Base-by-base conservation (phyloP, 2,329 filamentous ascomycete genomes). In the Stemphylium lycopersici region DNA sequence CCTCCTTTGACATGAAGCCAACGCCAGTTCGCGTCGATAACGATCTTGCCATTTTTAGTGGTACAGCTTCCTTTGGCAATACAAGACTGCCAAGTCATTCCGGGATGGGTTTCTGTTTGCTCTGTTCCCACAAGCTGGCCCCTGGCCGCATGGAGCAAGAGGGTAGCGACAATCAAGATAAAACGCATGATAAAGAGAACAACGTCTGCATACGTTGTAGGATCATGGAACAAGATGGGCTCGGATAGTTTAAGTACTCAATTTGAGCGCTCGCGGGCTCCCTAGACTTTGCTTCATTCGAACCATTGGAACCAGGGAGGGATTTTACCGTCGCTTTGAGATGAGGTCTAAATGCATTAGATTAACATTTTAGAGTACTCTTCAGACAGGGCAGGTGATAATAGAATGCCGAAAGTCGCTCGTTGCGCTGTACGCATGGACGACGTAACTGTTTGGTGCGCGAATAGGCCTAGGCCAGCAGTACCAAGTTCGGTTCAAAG, bases 1-100 rank as follows among this genome's bases (percentile, higher is more conserved):
- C 60, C 76, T 37, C 60, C 66, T 44, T 69, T 75, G 20, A 68
- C 67, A 65, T 81, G 78, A 15, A 78, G 66, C 79, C 78, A 81
- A 50, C 79, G 77, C 78, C 79, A 81, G 67, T 80, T 80, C 41
- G 76, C 69, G 49, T 79, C 77, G 11, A 80, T 67, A 6, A 74
- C 71, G 37, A 78, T 61, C 33, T 73, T 63, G 16, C 69, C 74
- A 26, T 67, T 65, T 32, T 73, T 62, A 12, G 58, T 70, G 12
- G 66, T 69, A 48, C 76, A 78, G 50, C 67, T 69, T n/a, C 54
- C 73, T 36, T 69, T 71, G 3, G 68, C 65, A 11, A 74, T 75
- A 52, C 76, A 78, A 24, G 52, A 61, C 56, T 76, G 67, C 64
- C 71, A 76, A 24, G 63, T 69, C 52, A 79, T 59, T 15, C 67